Conservation (phyloP, 768 basidiomycete species). For the Hericium rajendrae region DNA sequence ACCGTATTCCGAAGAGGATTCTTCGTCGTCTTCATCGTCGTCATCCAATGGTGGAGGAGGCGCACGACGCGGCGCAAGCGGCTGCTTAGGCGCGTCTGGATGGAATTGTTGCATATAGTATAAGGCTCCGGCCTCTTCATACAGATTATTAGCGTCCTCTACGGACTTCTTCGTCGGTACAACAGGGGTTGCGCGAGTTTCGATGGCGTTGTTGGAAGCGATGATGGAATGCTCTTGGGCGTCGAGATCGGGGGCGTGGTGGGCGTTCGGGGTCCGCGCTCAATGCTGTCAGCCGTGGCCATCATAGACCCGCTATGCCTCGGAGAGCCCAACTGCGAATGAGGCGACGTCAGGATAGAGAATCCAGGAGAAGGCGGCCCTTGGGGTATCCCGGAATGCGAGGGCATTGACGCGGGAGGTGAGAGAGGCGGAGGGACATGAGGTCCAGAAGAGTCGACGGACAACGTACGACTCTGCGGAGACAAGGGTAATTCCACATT, state of each 20-base stretch:
- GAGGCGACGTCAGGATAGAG: constrained; percentile 28
- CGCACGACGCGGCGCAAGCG: constrained; percentile 1
- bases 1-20: neutral
- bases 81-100: constrained; percentile 12
- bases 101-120: constrained; percentile 61
- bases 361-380: constrained; percentile 11
- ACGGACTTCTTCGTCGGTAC: constrained; percentile 7
- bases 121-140: constrained; percentile 51
- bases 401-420: constrained; percentile 5
- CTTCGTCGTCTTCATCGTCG: constrained; percentile 31
- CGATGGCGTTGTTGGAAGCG: neutral
- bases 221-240: neutral
- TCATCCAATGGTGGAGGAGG: constrained; percentile 19
- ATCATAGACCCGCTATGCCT: constrained; percentile 1
- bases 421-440: constrained; percentile 4
- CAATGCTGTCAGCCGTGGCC: neutral
- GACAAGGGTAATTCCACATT: neutral
- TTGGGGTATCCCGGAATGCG: constrained; percentile 2
- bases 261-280: neutral
- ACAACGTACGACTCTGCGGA: neutral
- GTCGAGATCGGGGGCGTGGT: neutral
- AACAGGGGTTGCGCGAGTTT: constrained; percentile 12
- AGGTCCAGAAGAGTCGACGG: constrained; percentile 8
- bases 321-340: constrained; percentile 22
- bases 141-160: constrained; percentile 26